Evolutionary conservation across 2,329 filamentous ascomycete species (phyloP).

Genomic region (Periconia sp.): DNA sequence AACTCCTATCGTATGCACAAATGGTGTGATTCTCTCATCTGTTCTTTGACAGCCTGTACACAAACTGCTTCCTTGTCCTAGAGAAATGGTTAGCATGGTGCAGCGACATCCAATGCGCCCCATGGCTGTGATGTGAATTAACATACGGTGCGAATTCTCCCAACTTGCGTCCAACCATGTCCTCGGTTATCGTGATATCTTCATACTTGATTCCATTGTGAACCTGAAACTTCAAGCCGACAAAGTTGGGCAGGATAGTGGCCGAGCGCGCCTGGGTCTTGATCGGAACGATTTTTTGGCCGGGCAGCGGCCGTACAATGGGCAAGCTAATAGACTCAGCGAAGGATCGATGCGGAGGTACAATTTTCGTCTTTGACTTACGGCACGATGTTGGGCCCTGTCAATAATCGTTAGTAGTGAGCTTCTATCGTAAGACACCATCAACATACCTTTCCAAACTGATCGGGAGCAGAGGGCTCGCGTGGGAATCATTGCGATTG

Average conservation of each 20-base stretch:
- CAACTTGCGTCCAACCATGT: constrained; percentile 95
- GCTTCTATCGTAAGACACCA: not conserved
- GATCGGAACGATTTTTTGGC: constrained; percentile 70
- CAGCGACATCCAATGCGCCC: not conserved
- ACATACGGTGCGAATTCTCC: constrained; percentile 87
- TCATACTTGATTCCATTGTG: constrained; percentile 89
- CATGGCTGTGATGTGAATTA: not conserved
- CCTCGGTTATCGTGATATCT: constrained; percentile 82
- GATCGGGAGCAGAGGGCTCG: constrained; percentile 67
- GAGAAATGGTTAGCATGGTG: constrained; percentile 11
- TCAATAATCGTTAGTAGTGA: constrained; percentile 21
- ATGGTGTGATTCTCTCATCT: constrained; percentile 49
- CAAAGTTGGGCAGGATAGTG: constrained; percentile 89
- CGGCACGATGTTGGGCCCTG: constrained; percentile 72
- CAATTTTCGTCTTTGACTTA: constrained; percentile 48
- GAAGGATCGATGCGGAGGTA: constrained; percentile 2
- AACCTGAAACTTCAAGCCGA: constrained; percentile 84
- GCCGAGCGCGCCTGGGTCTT: constrained; percentile 84
- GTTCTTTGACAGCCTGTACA: constrained; percentile 72
- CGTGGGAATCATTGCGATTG: constrained; percentile 66
- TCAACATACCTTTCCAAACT: constrained; percentile 78
- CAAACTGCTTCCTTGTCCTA: constrained; percentile 69
- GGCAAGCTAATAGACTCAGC: constrained; percentile 55
- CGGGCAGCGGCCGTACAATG: constrained; percentile 62
- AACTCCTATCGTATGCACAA: constrained; percentile 35